A percentile compares a stretch with the other conserved stretches of the same genome.
Conservation (phyloP, 1,284 basidiomycete genomes). For the Naganishia sp. region DNA sequence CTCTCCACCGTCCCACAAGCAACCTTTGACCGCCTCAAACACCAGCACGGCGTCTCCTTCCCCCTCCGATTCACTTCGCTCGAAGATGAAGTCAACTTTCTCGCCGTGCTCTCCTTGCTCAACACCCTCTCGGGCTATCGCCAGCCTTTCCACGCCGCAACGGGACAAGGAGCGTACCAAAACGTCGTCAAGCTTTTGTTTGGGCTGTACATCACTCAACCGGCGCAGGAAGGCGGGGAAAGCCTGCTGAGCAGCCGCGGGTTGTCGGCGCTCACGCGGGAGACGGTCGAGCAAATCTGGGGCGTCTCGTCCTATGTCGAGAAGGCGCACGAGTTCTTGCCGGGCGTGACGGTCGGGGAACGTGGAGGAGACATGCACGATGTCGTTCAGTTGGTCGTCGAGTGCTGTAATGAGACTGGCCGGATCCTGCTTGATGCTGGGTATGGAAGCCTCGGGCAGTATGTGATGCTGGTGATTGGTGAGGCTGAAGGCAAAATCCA, state of each 20-base stretch:
- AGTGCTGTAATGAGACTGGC: constrained; percentile 72
- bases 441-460: constrained; percentile 69
- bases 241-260: constrained; percentile 65
- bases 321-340: constrained; percentile 66
- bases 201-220: constrained; percentile 67
- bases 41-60: constrained; percentile 65
- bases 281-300: constrained; percentile 71
- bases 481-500: constrained; percentile 59
- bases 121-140: constrained; percentile 81
- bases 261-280: constrained; percentile 60
- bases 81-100: constrained; percentile 70
- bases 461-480: constrained; percentile 65
- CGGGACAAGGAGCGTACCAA: constrained; percentile 74
- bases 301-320: constrained; percentile 69
- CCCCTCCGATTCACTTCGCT: constrained; percentile 72
- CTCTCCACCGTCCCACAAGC: constrained; percentile 63
- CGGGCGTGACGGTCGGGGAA: constrained; percentile 72
- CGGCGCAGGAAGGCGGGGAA: constrained; percentile 46
- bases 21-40: constrained; percentile 65
- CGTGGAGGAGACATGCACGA: constrained; percentile 72
- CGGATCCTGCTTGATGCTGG: constrained; percentile 62
- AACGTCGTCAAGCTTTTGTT: constrained; percentile 71
- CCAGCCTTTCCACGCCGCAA: constrained; percentile 66
- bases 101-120: constrained; percentile 69
- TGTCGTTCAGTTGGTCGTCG: constrained; percentile 67